Evolutionary conservation across 2,329 filamentous ascomycete species (phyloP), one percentile per base, ranked within the genome.

Genomic region (Bipolaris bicolor): DNA sequence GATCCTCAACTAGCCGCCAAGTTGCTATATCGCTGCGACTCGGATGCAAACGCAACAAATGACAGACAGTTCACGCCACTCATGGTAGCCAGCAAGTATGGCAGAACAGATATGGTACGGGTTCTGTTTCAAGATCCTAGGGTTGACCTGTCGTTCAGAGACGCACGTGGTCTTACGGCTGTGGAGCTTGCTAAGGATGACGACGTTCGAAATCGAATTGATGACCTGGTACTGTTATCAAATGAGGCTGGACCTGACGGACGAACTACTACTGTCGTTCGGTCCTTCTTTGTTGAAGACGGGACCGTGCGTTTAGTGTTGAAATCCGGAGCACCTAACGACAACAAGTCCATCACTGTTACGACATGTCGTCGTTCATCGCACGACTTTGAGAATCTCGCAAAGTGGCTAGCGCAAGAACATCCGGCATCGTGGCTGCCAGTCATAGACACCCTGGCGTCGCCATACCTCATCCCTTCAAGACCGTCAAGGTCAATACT

Each of bases 81-180:
- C 55, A 99, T 99, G 95, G 90, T 99, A 61, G 94, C 94, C 7
- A 98, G 94, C 83, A 99, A 99, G 76, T 99, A 98, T 72, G 95
- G 95, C 33, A 87, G 95, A 61, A 90, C 96, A 52, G 95, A 98
- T 68, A 91, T 97, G 82, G 94, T 99, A 16, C 85, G 93, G 57
- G 88, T 89, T 9, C 83, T 99, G 5, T 98, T 96, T 75, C 85
- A 89, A 40, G 95, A 99, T 72, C 86, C 91, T 22, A 83, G 96
- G 66, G 92, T 97, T 4, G 95, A 99, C 72, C 79, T 94, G 13
- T 87, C 89, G 40, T 87, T 93, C 29, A 90, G 90, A 74, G 96
- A 99, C 74, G 79, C 91, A 15, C 86, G 95, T 57, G 95, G 95
- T 0, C 82, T 99, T 66, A 97, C 94, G 7, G 95, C 95, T 7